Base-by-base conservation (phyloP, 805 yeast genomes). In the Sugiyamaella smithiae region DNA sequence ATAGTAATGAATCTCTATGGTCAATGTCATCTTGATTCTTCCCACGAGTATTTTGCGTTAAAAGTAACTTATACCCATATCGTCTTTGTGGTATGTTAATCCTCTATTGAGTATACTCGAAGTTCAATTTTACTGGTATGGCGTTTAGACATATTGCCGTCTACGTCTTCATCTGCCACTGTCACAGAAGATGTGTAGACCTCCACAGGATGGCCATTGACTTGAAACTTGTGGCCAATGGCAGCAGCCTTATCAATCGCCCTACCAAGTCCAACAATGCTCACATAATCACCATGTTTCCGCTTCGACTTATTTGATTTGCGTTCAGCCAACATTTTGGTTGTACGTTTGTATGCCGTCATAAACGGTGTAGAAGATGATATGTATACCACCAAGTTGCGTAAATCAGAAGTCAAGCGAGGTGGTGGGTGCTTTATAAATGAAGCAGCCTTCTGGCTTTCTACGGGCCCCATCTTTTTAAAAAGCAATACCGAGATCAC, bases 251-350 rank as follows among this genome's bases (percentile, higher is more conserved):
- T 83, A 43, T 76, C 81, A 7, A 85, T 78, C 7, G 90, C 77
- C 48, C 72, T 74, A 1, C 96, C 96, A 84, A 87, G 81, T 0
- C 95, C 97, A 47, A 78, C 66, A 2, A 89, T 74, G 0, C 75
- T 70, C 5, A 88, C 72, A 59, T 70, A 77, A 23, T 68, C 59
- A 14, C 16, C 26, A 0, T 69, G 68, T 16, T 64, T 67, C 32
- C 69, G 72, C 48, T 73, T 73, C 49, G 71, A 68, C 11, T 46
- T 63, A 62, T 25, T 69, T 54, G 79, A 71, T 41, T 72, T 73
- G 19, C 20, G 17, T 2, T 20, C 33, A 4, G 63, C 67, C 19
- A 88, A 62, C 45, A 73, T 68, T 59, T 79, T 80, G 35, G 72
- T 72, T 1, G 83, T 75, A 45, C 85, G 73, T 59, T 88, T 88